Conservation (phyloP, 2,329 filamentous ascomycete species). For the Lachnellula arida region DNA sequence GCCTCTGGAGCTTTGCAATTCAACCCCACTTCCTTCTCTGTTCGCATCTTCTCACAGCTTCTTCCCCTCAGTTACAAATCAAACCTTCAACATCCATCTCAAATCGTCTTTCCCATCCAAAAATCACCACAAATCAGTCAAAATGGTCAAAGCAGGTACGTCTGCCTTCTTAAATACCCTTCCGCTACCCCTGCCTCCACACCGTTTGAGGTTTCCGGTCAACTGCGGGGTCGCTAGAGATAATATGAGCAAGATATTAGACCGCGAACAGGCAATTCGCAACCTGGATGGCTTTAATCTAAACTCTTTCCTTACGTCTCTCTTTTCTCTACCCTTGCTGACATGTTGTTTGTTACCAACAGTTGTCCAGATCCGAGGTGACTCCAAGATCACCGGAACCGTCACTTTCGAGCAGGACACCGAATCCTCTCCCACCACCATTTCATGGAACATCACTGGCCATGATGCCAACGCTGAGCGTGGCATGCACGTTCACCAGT, state of each 20-base stretch:
- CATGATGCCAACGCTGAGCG: conserved; percentile 94
- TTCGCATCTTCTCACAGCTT: not conserved
- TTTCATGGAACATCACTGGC: conserved; percentile 89
- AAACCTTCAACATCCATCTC: not conserved
- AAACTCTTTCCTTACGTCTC: conserved; percentile 15
- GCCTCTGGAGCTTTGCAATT: not conserved
- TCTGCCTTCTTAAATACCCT: conserved; percentile 26
- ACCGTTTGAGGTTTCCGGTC: not conserved
- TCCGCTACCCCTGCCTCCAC: conserved; percentile 3
- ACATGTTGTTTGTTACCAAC: conserved; percentile 13
- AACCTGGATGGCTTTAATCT: conserved; percentile 44
- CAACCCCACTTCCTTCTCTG: not conserved
- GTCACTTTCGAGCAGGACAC: conserved; percentile 90
- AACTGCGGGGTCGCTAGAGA: conserved; percentile 39
- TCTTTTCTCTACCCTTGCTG: conserved; percentile 3
- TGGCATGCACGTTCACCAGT: conserved; percentile 98
- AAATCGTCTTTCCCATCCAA: not conserved
- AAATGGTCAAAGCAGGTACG: conserved; percentile 98
- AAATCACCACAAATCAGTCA: conserved; percentile 47
- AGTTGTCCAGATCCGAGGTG: conserved; percentile 97
- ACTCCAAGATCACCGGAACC: conserved; percentile 91
- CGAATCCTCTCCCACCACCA: conserved; percentile 76
- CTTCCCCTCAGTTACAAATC: not conserved
- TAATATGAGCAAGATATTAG: conserved; percentile 56
- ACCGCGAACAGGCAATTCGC: conserved; percentile 24